Evolutionary conservation across 2,329 filamentous ascomycete genomes (phyloP), one percentile per base, ranked within the genome.

Genomic region (Fusarium tanahbumbuense): DNA sequence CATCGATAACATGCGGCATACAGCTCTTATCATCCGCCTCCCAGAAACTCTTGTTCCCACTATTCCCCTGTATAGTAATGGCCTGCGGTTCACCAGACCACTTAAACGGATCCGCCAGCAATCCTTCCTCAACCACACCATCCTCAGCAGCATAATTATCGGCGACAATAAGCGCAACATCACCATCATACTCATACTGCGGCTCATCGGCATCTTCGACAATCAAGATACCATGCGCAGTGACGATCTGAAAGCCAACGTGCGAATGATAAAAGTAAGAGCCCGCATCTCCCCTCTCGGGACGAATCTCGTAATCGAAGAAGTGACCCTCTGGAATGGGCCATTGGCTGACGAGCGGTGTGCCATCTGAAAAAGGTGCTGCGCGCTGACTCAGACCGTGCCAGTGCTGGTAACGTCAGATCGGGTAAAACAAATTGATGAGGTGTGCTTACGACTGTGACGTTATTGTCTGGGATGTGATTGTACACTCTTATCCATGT

Each of bases 211-310:
- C 68, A 5, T 70, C 68, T 6, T 37, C 32, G 3, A 92, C 84
- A 47, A 90, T 86, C 34, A 92, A 72, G 0, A 85, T 79, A 0
- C 90, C 90, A 9, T 83, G 77, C 1, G 87, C 87, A 16, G 88
- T 87, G 34, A 87, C 78, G 0, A 87, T 86, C 73, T 92, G 89
- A 61, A 91, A 87, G 0, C 84, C 88, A 18, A 91, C 82, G 65
- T 92, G 90, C 0, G 89, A 91, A 73, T 92, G 89, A 72, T 91
- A 92, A 74, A 89, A 91, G 73, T 91, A 92, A 0, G 88, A 88
- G 7, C 89, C 90, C 0, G 87, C 85, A 56, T 88, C 84, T 8
- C 84, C 85, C 3, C 75, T 45, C 6, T 85, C 77, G 0, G 87
- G 84, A 18, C 82, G 82, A 6, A 92, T 78, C 72, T 92, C 88